A percentile compares a stretch with the other conserved stretches of the same genome.
phyloP scores from a whole-genome alignment of 73 alveolate species.

The Uronychia setigera region DNA sequence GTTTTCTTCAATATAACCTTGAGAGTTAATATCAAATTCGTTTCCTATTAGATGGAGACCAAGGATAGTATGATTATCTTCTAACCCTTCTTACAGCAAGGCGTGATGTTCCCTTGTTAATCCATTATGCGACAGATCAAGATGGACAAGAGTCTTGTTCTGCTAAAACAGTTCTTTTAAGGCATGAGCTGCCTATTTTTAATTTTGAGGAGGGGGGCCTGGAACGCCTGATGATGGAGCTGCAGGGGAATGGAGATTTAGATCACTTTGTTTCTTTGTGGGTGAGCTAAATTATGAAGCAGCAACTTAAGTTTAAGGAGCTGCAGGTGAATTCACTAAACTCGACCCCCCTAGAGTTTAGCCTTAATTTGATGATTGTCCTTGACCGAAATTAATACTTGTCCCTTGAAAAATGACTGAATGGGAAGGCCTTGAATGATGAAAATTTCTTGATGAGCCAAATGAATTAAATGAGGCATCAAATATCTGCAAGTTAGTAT shows the following conservation, averaged over 20 bases:
- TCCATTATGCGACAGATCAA: conserved; percentile 78
- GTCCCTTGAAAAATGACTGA: too few species aligned
- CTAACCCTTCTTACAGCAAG: conserved; percentile 70
- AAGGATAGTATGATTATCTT: conserved; percentile 80
- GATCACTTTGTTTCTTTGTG: too few species aligned
- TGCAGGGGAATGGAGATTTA: too few species aligned
- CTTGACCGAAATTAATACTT: too few species aligned
- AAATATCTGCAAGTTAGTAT: conserved; percentile 36
- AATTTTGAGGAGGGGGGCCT: neutral
- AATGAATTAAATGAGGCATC: conserved; percentile 76
- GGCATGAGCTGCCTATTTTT: conserved; percentile 22
- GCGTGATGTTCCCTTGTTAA: conserved; percentile 9
- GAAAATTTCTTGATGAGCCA: too few species aligned
- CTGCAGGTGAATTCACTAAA: too few species aligned
- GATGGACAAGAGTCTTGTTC: conserved; percentile 64
- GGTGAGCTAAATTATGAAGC: too few species aligned
- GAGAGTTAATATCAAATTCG: conserved; percentile 74
- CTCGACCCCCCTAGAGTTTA: too few species aligned
- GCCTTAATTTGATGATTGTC: too few species aligned
- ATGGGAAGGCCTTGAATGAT: too few species aligned
- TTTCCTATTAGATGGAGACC: conserved; percentile 92
- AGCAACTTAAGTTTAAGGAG: too few species aligned
- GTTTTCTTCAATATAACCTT: conserved; percentile 70
- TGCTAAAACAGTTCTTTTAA: conserved; percentile 21
- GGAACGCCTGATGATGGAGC: too few species aligned